These are phyloP conservation scores for Paecilomyces formosus DNA, from an alignment of 2,329 filamentous ascomycete genomes.

Conservation along the genomic window DNA sequence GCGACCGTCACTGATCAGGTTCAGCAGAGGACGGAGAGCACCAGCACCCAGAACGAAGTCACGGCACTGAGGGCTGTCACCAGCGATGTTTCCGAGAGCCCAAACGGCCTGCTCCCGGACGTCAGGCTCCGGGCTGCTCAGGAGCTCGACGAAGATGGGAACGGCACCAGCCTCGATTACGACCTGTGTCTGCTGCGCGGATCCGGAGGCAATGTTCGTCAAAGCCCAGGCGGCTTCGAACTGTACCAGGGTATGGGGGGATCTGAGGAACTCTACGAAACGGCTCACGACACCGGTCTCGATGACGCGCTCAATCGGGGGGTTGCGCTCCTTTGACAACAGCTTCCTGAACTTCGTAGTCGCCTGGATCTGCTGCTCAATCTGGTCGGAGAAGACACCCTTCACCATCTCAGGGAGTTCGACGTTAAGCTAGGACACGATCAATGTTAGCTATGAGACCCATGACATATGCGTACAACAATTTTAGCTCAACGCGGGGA, in stretches of 20 bases:
- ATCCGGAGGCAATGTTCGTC: constrained; percentile 98
- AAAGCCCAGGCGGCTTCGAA: constrained; percentile 98
- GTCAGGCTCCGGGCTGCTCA: constrained; percentile 93
- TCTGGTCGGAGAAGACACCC: constrained; percentile 97
- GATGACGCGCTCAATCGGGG: constrained; percentile 97
- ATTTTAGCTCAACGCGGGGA: background rate
- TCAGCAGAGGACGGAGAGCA: constrained; percentile 82
- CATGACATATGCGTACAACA: background rate
- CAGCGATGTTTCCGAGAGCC: constrained; percentile 97
- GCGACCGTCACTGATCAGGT: constrained; percentile 88
- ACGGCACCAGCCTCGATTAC: constrained; percentile 98
- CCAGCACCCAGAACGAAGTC: constrained; percentile 92
- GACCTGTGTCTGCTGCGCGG: constrained; percentile 93
- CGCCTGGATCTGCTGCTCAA: constrained; percentile 92
- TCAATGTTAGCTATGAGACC: constrained; percentile 4
- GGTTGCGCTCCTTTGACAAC: constrained; percentile 96
- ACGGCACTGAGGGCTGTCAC: constrained; percentile 93
- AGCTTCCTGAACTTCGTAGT: constrained; percentile 99
- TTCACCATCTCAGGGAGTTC: constrained; percentile 97
- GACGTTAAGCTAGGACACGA: constrained; percentile 69
- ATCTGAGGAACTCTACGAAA: constrained; percentile 97
- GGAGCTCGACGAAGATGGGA: constrained; percentile 94
- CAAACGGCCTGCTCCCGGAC: constrained; percentile 97
- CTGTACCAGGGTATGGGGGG: constrained; percentile 94
- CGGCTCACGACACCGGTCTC: constrained; percentile 96